Base-by-base conservation (phyloP, 306 rosid genomes). In the Bauhinia variegata region DNA sequence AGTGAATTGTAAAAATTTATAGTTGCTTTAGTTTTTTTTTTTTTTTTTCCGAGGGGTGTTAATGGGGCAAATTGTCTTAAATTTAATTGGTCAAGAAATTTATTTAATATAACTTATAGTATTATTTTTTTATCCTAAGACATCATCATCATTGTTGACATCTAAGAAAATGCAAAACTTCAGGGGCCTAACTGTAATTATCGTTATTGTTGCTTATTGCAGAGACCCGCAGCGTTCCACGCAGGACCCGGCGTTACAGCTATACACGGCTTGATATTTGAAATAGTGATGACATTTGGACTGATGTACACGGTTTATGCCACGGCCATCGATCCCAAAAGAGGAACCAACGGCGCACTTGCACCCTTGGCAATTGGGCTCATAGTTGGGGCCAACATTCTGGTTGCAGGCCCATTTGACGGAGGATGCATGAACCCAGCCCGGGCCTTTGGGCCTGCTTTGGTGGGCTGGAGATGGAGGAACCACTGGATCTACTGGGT, bases 401-500 rank as follows among this genome's bases (percentile, higher is more conserved):
- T 93, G 41, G 95, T 82, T 6, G 99, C 96, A 5, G 97, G 92
- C 18, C 90, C 97, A 44, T 93, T 88, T 39, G 99, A 93, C 28
- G 99, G 99, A 43, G 99, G 90, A 7, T 87, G 85, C 72, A 88
- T 90, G 99, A 93, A 90, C 82, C 99, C 99, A 1, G 99, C 97
- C 3, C 62, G 91, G 33, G 99, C 96, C 5, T 93, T 93, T 52
- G 97, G 99, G 56, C 99, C 99, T 7, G 83, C 99, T 7, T 54
- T 93, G 47, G 95, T 93, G 37, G 97, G 96, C 31, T 83, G 96
- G 92, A 83, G 97, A 75, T 93, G 99, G 99, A 74, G 54, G 18
- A 70, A 82, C 66, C 99, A 93, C 42, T 93, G 99, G 99, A 77
- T 90, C 82, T 93, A 78, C 68, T 93, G 99, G 99, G 63, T 93